Base-by-base conservation (phyloP, 1,284 basidiomycete species). In the Ceratobasidium sp. region DNA sequence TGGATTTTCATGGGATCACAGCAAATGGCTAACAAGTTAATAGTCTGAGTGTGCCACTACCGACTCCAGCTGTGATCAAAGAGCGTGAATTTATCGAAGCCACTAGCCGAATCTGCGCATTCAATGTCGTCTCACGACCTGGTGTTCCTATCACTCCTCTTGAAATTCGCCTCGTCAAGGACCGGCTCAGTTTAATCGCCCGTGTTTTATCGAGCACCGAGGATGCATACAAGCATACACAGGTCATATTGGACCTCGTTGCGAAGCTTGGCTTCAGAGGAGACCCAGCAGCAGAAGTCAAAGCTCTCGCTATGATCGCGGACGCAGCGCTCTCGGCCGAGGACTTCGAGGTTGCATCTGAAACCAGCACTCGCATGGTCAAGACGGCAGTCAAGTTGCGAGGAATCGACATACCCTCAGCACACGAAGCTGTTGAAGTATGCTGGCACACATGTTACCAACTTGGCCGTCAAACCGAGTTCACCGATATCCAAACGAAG, bases 1-100 rank as follows among this genome's bases (percentile, higher is more conserved):
- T 40, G 35, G 38, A 25, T 13, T 52, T 54, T 43, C 10, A 60
- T 45, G 68, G 72, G 25, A 70, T 53, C 10, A 45, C 31, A 25
- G 27, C 35, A 20, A 25, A 49, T 71, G 10, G 69, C 50, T 10
- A 32, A 27, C 25, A 20, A 40, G 34, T 10, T 54, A 3, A 20
- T 72, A 96, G 95, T 74, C 82, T 97, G 62, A 81, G 87, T 49
- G 91, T 96, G 2, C 87, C 91, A 0, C 81, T 81, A 2, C 78
- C 82, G 12, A 89, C 93, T 0, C 83, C 87, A 8, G 82, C 82
- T 0, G 84, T 95, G 68, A 74, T 78, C 13, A 83, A 81, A 72
- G 93, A 97, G 77, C 90, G 89, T 69, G 90, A 94, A 72, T 97
- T 97, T 78, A 96, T 98, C 72, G 94, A 97, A 80, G 95, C 95